Conservation (phyloP, 2,329 filamentous ascomycete species). For the Teratosphaeria pseudoeucalypti region DNA sequence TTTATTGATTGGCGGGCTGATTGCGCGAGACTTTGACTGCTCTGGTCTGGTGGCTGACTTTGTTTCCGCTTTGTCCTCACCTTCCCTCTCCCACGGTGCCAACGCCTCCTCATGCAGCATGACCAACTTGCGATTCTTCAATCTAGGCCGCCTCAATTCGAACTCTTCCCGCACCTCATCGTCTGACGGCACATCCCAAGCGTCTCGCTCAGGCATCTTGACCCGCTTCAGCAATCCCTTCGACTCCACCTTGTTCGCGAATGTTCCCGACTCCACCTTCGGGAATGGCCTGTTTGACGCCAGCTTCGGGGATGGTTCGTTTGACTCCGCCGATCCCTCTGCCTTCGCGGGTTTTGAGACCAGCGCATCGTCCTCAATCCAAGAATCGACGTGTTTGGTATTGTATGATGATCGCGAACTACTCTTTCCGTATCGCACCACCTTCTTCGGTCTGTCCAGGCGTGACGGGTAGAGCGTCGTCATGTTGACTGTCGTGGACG, state of each 20-base stretch:
- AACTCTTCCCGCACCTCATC: neutral
- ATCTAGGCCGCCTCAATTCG: constrained; percentile 6
- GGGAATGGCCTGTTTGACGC: neutral
- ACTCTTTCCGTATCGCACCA: constrained; percentile 8
- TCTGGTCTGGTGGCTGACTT: neutral
- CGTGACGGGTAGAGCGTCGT: constrained; percentile 1
- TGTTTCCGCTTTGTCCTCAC: no score
- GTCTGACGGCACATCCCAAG: neutral
- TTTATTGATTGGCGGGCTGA: neutral
- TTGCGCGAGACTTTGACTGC: neutral
- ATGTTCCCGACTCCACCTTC: neutral
- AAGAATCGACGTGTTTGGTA: constrained; percentile 1
- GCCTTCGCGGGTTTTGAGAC: neutral
- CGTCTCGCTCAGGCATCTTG: neutral
- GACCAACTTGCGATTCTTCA: constrained; percentile 8
- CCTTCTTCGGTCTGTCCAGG: constrained; percentile 7
- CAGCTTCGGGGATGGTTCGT: neutral
- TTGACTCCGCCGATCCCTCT: no score
- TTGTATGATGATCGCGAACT: constrained; percentile 2
- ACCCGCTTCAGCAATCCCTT: neutral
- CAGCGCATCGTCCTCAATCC: constrained; percentile 7
- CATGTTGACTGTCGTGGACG: neutral
- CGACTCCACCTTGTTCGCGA: neutral
- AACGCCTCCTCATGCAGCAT: constrained; percentile 3
- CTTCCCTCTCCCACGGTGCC: constrained; percentile 19